Percentiles rank a stretch among this genome's conserved stretches.
phyloP scores from a whole-genome alignment of 2,329 filamentous ascomycete genomes.

The Colletotrichum noveboracense region DNA sequence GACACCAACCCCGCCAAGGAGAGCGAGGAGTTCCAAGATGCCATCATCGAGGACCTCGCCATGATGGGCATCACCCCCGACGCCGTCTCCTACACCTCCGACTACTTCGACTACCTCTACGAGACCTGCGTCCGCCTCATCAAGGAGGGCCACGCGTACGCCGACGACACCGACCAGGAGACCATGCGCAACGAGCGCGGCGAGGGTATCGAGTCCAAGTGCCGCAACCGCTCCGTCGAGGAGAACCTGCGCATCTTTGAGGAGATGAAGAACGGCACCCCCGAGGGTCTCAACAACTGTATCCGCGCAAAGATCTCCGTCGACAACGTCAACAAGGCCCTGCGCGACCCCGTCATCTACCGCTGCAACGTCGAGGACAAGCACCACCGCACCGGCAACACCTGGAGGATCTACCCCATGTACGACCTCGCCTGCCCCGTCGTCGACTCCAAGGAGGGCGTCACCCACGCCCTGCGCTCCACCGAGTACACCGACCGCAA shows the following conservation, averaged over 20 bases:
- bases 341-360: slow-evolving; percentile 97
- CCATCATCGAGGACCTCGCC: slow-evolving; percentile 88
- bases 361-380: slow-evolving; percentile 75
- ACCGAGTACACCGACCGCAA: slow-evolving; percentile 90
- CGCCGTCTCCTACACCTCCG: slow-evolving; percentile 85
- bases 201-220: slow-evolving; percentile 81
- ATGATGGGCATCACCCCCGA: slow-evolving; percentile 94
- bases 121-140: slow-evolving; percentile 85
- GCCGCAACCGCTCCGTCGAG: slow-evolving; percentile 79
- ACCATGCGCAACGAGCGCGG: slow-evolving; percentile 85
- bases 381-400: slow-evolving; percentile 80
- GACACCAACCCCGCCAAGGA: slow-evolving; percentile 98
- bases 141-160: slow-evolving; percentile 86
- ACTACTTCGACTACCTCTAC: slow-evolving; percentile 94
- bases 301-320: slow-evolving; percentile 94
- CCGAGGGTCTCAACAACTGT: slow-evolving; percentile 83
- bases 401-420: slow-evolving; percentile 87
- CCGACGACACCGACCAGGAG: slow-evolving; percentile 91
- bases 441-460: slow-evolving; percentile 80
- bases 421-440: slow-evolving; percentile 89
- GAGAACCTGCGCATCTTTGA: slow-evolving; percentile 87
- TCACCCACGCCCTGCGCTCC: slow-evolving; percentile 82
- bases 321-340: slow-evolving; percentile 92
- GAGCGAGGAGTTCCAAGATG: slow-evolving; percentile 94
- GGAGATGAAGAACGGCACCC: slow-evolving; percentile 88